Conservation (phyloP, 139 green algal genomes). For the Edaphochlamys debaryana region DNA sequence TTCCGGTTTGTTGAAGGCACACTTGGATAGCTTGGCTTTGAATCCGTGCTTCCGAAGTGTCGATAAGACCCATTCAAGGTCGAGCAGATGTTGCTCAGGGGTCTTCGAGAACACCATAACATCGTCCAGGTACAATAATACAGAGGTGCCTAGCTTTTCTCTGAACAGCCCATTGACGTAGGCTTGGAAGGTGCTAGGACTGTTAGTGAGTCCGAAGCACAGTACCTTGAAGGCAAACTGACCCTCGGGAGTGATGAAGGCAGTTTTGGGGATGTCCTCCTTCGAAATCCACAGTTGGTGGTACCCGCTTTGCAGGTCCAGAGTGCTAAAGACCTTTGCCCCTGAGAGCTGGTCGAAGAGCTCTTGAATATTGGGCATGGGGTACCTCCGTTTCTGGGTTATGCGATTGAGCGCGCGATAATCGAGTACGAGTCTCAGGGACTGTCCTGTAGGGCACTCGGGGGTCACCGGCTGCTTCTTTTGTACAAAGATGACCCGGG, state of each 20-base stretch:
- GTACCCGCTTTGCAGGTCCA: constrained; percentile 55
- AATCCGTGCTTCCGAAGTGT: background rate
- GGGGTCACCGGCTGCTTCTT: constrained; percentile 57
- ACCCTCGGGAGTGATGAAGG: constrained; percentile 45
- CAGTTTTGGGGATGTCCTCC: constrained; percentile 50
- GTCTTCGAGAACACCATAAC: constrained; percentile 32
- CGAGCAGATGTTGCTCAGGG: constrained; percentile 12
- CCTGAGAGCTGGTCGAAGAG: constrained; percentile 49
- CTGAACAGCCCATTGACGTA: constrained; percentile 39
- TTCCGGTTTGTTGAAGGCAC: constrained; percentile 35
- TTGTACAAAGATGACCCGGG: constrained; percentile 51
- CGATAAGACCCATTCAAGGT: constrained; percentile 30
- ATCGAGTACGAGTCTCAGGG: constrained; percentile 47
- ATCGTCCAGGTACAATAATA: constrained; percentile 53
- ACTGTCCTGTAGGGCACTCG: background rate
- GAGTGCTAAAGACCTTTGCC: constrained; percentile 45
- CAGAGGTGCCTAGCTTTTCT: constrained; percentile 10
- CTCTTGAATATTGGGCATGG: constrained; percentile 56
- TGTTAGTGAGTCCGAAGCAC: constrained; percentile 26
- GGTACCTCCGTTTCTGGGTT: constrained; percentile 28
- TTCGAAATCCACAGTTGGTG: constrained; percentile 39
- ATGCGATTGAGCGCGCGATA: constrained; percentile 43
- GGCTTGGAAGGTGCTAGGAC: constrained; percentile 38
- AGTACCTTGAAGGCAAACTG: constrained; percentile 23
- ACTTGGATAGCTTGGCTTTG: constrained; percentile 39